Base-by-base conservation (phyloP, 768 basidiomycete species). In the Lyophyllum decastes region DNA sequence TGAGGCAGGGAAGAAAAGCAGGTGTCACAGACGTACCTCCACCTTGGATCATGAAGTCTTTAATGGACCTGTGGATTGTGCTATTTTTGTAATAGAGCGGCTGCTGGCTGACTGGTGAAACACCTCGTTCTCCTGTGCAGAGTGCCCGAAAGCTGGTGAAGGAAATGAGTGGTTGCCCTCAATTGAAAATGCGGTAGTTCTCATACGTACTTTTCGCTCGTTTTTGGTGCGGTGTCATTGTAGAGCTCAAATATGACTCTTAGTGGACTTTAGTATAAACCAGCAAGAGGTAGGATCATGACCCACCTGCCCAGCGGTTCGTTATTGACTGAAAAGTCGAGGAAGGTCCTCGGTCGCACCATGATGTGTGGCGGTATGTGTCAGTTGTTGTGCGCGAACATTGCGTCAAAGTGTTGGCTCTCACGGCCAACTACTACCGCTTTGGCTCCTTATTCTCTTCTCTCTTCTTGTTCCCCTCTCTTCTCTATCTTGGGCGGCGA, bases 71-170 rank as follows among this genome's bases (percentile, higher is more conserved):
- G 66, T 95, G 94, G 12, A 93, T 79, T 41, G 85, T 84, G 61
- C 81, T 83, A 65, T 85, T 85, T 73, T 92, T 94, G 82, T 93
- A 95, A 74, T 88, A 90, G 4, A 95, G 78, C 6, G 91, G 88
- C 10, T 84, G 71, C n/a, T 59, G 55, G 52, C 87, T 81, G 1
- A 84, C 80, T 21, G 79, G 70, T 0, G 90, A 92, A 7, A 88
- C 64, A 4, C 94, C 94, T 65, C 84, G 86, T 70, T 94, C 90
- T 9, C 94, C 94, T 1, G 93, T 95, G 69, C 90, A 93, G 52
- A 96, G 75, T 2, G 87, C 84, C 44, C 94, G 84, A 70, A 95
- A 95, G 73, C 93, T 95, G 35, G 35, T 27, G 33, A 49, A 24
- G 33, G 27, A 4, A 2, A 59, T 10, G 44, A 22, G n/a, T 24